phyloP scores from a whole-genome alignment of 345 rosid species.

The Brassica nigra region DNA sequence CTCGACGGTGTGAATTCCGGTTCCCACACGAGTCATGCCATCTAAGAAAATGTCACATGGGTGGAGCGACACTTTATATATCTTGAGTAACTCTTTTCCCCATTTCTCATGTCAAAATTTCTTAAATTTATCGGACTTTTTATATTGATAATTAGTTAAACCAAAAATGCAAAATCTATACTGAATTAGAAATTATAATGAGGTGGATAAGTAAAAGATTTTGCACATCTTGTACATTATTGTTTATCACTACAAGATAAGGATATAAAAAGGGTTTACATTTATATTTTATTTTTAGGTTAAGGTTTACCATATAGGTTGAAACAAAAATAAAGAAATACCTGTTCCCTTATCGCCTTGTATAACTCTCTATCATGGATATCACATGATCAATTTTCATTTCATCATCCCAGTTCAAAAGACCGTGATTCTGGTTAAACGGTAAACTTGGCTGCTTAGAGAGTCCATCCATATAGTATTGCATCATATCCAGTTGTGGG shows the following conservation, averaged over 20 bases:
- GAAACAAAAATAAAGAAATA: not conserved
- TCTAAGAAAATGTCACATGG: no score
- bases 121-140: no score
- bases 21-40: no score
- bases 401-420: constrained; percentile 1
- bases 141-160: no score
- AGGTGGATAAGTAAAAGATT: not conserved
- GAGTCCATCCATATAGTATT: no score
- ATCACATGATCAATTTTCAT: not conserved
- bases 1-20: no score
- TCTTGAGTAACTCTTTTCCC: no score
- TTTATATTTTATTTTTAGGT: not conserved
- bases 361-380: not conserved
- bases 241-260: not conserved
- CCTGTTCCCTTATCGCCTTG: not conserved
- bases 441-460: no score
- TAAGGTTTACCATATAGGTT: not conserved
- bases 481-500: no score
- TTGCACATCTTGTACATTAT: not conserved
- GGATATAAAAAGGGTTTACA: not conserved
- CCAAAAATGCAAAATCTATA: no score
- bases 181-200: not conserved
- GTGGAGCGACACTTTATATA: no score
- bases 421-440: not conserved
- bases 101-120: no score